Percentiles rank a stretch among this genome's conserved stretches.
phyloP scores from a whole-genome alignment of 495 filamentous ascomycete genomes.

The Amniculicola lignicola region DNA sequence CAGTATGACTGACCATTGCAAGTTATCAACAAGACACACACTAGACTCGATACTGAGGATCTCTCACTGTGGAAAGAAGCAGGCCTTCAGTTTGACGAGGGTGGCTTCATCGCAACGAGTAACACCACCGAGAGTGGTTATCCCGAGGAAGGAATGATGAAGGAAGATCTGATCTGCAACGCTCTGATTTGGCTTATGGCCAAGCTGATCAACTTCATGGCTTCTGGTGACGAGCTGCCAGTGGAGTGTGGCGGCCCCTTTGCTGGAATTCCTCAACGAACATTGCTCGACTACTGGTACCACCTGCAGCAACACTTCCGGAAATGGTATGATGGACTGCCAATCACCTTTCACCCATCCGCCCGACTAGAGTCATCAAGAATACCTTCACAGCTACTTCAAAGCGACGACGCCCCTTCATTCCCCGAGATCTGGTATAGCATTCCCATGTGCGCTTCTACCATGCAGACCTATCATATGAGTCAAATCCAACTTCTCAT shows the following conservation, averaged over 20 bases:
- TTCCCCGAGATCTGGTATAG: constrained; percentile 63
- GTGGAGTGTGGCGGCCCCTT: constrained; percentile 35
- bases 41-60: constrained; percentile 60
- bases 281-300: constrained; percentile 55
- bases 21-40: constrained; percentile 62
- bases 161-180: constrained; percentile 62
- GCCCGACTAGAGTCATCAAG: constrained; percentile 39
- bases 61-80: constrained; percentile 59
- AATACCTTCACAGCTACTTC: constrained; percentile 13
- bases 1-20: constrained; percentile 1
- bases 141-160: constrained; percentile 44
- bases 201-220: constrained; percentile 62
- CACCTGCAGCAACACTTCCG: constrained; percentile 49
- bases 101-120: constrained; percentile 54
- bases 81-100: constrained; percentile 55
- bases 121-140: constrained; percentile 48
- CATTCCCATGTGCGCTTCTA: constrained; percentile 60
- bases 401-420: constrained; percentile 40
- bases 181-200: constrained; percentile 61
- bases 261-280: constrained; percentile 53
- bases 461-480: constrained; percentile 66
- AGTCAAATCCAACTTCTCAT: constrained; percentile 59
- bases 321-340: constrained; percentile 57
- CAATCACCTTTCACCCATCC: constrained; percentile 56
- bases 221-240: constrained; percentile 50